Base-by-base conservation (phyloP, 2,329 filamentous ascomycete species). In the Aspergillus pseudonomiae region DNA sequence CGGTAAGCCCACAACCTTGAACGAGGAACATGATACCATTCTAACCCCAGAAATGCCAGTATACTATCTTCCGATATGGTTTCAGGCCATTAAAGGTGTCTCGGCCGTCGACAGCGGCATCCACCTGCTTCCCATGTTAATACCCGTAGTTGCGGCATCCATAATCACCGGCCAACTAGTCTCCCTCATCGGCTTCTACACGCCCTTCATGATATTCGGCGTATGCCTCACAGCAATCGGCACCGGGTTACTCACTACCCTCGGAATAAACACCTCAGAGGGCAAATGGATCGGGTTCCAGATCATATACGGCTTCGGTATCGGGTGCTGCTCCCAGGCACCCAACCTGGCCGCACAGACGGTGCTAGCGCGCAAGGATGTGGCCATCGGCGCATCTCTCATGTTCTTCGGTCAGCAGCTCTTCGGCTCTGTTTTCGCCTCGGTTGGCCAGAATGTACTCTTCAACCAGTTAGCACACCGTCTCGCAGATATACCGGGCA, bases 11-110 rank as follows among this genome's bases (percentile, higher is more conserved):
- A 50, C 3, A 7, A 7, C 14, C 28, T 28, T 28, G 24, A 28
- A 26, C 2, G 11, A 12, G 28, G 12, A 16, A 24, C 2, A 26
- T 9, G 24, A 16, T 50, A 1, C 4, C 11, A 4, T 26, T 21
- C 46, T 50, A 50, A 50, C n/a, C 28, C 12, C 14, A 26, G 14
- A 50, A 4, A 14, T 9, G 1, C 12, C 14, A 50, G 46, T 78
- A 28, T 80, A 76, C 55, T 78, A 77, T 67, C 63, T 82, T 9
- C 80, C 80, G 0, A 76, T 81, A 53, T 83, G 79, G 75, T 83
- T 83, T 65, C 81, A 84, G 67, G 80, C 78, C n/a, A 77, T 82
- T 63, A 78, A 80, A 61, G 77, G 76, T 9, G 72, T 73, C n/a
- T 73, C 73, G 1, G 79, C 81, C 10, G 74, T 79, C 36, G 73